These are phyloP conservation scores for Cornus kousa DNA, from an alignment of 148 eudicot genomes.

Conservation along the genomic window DNA sequence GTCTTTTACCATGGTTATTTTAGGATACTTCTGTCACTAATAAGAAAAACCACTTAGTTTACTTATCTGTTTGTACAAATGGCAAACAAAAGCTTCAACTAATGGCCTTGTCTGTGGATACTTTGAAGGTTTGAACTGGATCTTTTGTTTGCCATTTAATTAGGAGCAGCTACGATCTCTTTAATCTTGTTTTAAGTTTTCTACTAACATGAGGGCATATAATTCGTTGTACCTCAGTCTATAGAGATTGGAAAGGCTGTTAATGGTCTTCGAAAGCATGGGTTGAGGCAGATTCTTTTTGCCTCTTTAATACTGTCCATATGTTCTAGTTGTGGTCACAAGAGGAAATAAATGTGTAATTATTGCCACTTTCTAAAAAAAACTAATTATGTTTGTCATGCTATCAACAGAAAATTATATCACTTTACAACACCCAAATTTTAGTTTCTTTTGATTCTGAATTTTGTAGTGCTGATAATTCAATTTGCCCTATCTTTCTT, in stretches of 20 bases:
- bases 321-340: conserved; percentile 1
- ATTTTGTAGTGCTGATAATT: neutral
- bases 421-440: neutral
- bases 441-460: neutral
- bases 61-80: no score
- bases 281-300: conserved; percentile 46
- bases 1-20: no score
- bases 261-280: conserved; percentile 58
- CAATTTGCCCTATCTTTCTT: neutral
- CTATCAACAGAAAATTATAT: neutral
- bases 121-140: conserved; percentile 54
- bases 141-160: conserved; percentile 13
- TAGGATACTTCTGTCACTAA: no score
- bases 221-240: conserved; percentile 44
- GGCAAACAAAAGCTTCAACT: no score
- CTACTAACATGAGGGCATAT: conserved; percentile 1
- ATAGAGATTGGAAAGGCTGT: conserved; percentile 93
- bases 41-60: no score
- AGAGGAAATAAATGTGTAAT: neutral
- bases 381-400: neutral
- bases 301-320: conserved; percentile 1
- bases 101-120: conserved; percentile 71
- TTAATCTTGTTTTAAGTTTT: neutral
- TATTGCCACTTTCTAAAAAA: neutral
- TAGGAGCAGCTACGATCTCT: conserved; percentile 7